Evolutionary conservation across 768 basidiomycete species (phyloP), one percentile per base, ranked within the genome.

Genomic region (Rhodotorula graminis): DNA sequence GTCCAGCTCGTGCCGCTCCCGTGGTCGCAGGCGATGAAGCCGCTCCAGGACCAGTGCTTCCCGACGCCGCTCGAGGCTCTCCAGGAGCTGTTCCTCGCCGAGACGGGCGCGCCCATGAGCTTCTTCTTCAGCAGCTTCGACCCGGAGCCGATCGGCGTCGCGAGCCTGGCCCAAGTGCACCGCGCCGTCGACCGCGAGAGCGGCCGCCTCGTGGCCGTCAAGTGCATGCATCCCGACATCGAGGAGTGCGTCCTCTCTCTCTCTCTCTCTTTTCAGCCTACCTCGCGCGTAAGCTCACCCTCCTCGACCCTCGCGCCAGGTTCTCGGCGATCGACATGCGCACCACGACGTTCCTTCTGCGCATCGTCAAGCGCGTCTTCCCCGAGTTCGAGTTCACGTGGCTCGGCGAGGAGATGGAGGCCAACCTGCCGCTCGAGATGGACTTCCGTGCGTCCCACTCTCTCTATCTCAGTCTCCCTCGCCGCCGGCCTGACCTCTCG

Each of bases 141-240:
- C 76, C 87, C 88, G 10, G 83, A 84, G 27, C 96, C 96, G 14
- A 91, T 98, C 58, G 96, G 96, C 6, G 93, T 97, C 25, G 96
- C 96, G 21, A 95, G 92, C 77, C 82, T 97, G 50, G 96, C 96
- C 11, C 96, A 99, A 81, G 96, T 98, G 25, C 96, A 98, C 81
- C 86, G 89, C 29, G 96, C 88, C 8, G 85, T 82, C 23, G 88
- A 91, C 72, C 86, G 86, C 63, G 83, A 86, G 61, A 88, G 89
- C 10, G 90, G 91, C 5, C 85, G 85, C 80, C 82, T 83, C 66
- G 93, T 93, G 40, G 96, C 96, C 15, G 90, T 98, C 63, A 95
- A 94, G 74, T 71, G 80, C 63, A 89, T 89, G 84, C 96, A 99
- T 81, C 93, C 96, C 16, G 91, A 90, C 80, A 84, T 99, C 4